Conservation (phyloP, 225 moss, liverwort and hornwort species). For the Takakia lepidozioides region DNA sequence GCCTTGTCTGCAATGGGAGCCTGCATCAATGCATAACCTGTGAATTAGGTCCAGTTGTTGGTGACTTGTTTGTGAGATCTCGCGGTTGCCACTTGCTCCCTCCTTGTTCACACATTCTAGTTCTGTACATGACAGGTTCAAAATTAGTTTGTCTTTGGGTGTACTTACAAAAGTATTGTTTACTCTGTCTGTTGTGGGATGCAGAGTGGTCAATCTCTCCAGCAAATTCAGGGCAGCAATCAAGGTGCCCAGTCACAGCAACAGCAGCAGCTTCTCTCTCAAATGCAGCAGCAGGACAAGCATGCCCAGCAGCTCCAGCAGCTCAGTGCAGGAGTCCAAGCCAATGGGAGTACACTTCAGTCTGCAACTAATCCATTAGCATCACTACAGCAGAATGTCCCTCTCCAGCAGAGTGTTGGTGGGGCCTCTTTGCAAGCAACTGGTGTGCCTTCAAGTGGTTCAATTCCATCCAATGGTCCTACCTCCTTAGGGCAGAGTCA, state of each 20-base stretch:
- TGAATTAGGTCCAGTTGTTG: no score
- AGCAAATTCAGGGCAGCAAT: conserved; percentile 31
- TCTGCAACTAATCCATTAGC: conserved; percentile 39
- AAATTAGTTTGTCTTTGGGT: no score
- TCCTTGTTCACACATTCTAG: no score
- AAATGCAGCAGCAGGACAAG: conserved; percentile 9
- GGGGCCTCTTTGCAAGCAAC: conserved; percentile 44
- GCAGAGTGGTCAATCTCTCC: conserved; percentile 38
- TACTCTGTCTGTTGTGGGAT: no score
- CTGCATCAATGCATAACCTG: no score
- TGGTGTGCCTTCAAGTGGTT: conserved; percentile 41
- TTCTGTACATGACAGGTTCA: no score
- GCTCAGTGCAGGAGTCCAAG: conserved; percentile 45
- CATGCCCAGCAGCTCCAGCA: conserved; percentile 38
- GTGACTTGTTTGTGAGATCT: no score
- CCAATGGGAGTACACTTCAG: conserved; percentile 54
- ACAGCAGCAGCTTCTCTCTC: conserved; percentile 21
- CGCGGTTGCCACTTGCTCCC: no score
- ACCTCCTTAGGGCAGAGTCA: conserved; percentile 59
- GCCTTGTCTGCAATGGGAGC: no score
- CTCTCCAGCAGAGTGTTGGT: conserved; percentile 31
- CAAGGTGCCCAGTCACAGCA: conserved; percentile 40
- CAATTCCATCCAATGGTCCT: conserved; percentile 42
- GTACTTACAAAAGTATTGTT: no score
- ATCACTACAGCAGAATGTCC: conserved; percentile 35